These are phyloP conservation scores for Aristolochia fimbriata DNA, from an alignment of 164 flowering plant species.

Conservation along the genomic window DNA sequence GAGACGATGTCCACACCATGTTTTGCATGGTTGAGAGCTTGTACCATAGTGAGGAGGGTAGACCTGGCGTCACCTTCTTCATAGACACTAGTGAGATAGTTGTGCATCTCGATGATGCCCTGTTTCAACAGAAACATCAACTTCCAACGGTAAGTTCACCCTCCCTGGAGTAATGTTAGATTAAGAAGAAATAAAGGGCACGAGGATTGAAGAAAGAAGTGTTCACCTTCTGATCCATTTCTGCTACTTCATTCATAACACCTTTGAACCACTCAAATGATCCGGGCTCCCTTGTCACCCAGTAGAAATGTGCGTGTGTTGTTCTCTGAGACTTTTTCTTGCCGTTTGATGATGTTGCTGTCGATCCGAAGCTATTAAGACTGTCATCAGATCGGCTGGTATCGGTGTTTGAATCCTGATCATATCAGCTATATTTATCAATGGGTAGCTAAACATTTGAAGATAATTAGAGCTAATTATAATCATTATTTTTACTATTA, in stretches of 20 bases:
- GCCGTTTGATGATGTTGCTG: slow-evolving; percentile 24
- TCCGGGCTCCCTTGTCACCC: slow-evolving; percentile 96
- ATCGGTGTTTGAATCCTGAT: slow-evolving; percentile 66
- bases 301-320: slow-evolving; percentile 75
- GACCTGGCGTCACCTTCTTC: slow-evolving; percentile 99
- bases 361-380: slow-evolving; percentile 46
- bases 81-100: slow-evolving; percentile 90
- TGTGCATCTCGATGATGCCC: slow-evolving; percentile 93
- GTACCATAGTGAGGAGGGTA: slow-evolving; percentile 86
- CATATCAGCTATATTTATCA: background rate
- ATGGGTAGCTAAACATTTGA: too few relatives aligned
- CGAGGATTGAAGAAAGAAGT: background rate
- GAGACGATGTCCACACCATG: slow-evolving; percentile 92
- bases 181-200: background rate
- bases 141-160: background rate
- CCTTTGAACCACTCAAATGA: slow-evolving; percentile 99
- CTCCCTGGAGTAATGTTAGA: background rate
- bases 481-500: too few relatives aligned
- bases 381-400: slow-evolving; percentile 64
- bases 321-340: slow-evolving; percentile 53
- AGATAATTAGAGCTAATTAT: too few relatives aligned
- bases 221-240: slow-evolving; percentile 74
- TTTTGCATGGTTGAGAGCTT: slow-evolving; percentile 96
- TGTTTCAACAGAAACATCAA: slow-evolving; percentile 12
- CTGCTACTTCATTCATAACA: slow-evolving; percentile 92